phyloP scores from a whole-genome alignment of 1,284 basidiomycete genomes.

The Puccinia polysora region DNA sequence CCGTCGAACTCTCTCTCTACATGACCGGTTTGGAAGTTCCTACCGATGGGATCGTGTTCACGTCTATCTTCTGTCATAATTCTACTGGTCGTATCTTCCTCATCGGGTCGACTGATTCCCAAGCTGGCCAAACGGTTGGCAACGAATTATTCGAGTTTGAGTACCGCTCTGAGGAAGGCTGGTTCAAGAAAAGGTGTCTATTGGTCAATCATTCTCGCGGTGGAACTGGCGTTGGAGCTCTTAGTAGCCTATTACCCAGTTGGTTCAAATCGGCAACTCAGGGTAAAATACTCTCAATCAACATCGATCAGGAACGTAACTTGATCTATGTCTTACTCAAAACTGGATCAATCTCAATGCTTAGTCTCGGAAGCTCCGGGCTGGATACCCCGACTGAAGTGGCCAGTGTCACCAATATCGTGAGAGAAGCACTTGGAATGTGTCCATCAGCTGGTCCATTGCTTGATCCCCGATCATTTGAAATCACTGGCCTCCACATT shows the following conservation, averaged over 20 bases:
- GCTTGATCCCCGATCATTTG: conserved; percentile 63
- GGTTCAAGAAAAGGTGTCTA: conserved; percentile 75
- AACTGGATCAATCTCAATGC: conserved; percentile 65
- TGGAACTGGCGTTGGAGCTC: conserved; percentile 51
- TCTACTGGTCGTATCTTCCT: conserved; percentile 83
- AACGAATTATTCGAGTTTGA: conserved; percentile 87
- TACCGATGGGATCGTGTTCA: conserved; percentile 69
- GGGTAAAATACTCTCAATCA: conserved; percentile 65
- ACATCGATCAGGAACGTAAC: conserved; percentile 64
- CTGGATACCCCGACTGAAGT: conserved; percentile 37
- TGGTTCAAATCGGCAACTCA: conserved; percentile 52
- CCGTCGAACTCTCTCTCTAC: conserved; percentile 77
- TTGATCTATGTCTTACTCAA: conserved; percentile 70
- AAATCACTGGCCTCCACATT: conserved; percentile 53
- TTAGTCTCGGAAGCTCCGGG: conserved; percentile 40
- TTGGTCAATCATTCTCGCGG: conserved; percentile 66
- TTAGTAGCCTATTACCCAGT: conserved; percentile 52
- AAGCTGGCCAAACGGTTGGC: conserved; percentile 55
- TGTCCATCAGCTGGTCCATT: conserved; percentile 58
- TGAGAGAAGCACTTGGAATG: conserved; percentile 44
- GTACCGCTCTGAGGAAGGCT: conserved; percentile 84
- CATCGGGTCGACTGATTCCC: conserved; percentile 48
- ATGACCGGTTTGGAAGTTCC: conserved; percentile 77
- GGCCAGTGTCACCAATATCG: conserved; percentile 43
- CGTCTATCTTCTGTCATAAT: conserved; percentile 68